Evolutionary conservation across 78 protist genomes (phyloP).

Genomic region (Goniomonas avonlea): DNA sequence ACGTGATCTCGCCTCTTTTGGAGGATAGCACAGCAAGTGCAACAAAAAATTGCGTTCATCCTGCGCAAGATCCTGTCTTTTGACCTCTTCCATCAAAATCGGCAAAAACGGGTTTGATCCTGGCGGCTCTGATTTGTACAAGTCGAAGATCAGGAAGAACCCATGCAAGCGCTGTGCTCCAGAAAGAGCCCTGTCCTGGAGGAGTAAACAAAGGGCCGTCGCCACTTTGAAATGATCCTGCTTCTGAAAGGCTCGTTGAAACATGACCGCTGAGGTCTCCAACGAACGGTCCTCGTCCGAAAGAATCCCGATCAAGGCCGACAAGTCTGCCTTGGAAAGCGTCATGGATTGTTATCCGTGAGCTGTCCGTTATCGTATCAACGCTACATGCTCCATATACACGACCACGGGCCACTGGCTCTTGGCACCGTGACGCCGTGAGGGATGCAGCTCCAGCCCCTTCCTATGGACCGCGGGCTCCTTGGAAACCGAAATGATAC

Average conservation of each 20-base stretch:
- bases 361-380: too few relatives aligned
- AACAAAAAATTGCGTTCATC: not conserved
- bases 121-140: conserved; percentile 23
- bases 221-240: conserved; percentile 27
- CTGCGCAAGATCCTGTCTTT: not conserved
- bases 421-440: too few relatives aligned
- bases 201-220: not conserved
- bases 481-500: too few relatives aligned
- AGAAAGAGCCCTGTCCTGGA: not conserved
- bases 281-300: not conserved
- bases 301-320: not conserved
- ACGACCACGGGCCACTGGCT: too few relatives aligned
- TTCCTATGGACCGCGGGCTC: too few relatives aligned
- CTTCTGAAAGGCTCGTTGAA: conserved; percentile 1
- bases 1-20: not conserved
- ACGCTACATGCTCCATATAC: too few relatives aligned
- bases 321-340: too few relatives aligned
- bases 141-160: conserved; percentile 23
- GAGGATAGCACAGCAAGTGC: conserved; percentile 15
- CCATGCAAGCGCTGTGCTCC: not conserved
- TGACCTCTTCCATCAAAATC: not conserved
- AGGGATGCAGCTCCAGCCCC: too few relatives aligned
- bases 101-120: conserved; percentile 23
- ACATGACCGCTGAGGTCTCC: not conserved
- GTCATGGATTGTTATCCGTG: too few relatives aligned